Evolutionary conservation across 2,329 filamentous ascomycete species (phyloP), one percentile per base, ranked within the genome.

Genomic region (Aureobasidium sp.): DNA sequence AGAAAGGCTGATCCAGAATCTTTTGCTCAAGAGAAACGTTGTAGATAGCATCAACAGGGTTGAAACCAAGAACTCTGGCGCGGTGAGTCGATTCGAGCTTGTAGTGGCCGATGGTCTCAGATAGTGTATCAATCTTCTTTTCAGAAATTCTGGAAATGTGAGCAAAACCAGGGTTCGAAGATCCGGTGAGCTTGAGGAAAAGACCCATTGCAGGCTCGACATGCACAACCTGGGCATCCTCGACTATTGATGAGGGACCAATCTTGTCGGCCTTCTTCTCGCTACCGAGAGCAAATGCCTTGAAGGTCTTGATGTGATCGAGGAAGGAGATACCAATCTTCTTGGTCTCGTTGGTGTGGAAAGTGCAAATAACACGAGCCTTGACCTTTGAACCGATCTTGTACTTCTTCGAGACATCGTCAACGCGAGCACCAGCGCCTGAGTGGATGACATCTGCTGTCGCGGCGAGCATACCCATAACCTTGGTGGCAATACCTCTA

Each of bases 71-170:
- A 10, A 99, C 82, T 64, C 94, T 87, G 44, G 88, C 91, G 57
- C 86, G 84, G 75, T 99, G 94, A 17, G 82, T 84, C 0, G 91
- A 88, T 44, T 85, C 91, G 23, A 89, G 72, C 73, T 91, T 89
- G 78, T 87, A 97, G 2, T 87, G 82, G 0, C 94, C 94, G 20
- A 85, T 86, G 3, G 85, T 80, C 66, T 90, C 85, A 15, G 90
- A 89, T 5, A 99, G 79, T 1, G 84, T 84, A 66, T 97, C 94
- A 59, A 97, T 83, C 73, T 94, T 96, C 67, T 88, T 87, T 72
- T 99, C 93, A 63, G 93, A 89, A 64, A 99, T 84, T 66, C 90
- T 85, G 0, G 94, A 99, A 66, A 99, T 95, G 74, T 99, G 94
- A 26, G 95, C 91, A 70, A 97, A 99, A 10, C 90, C 90, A n/a